Percentiles rank a stretch among this genome's conserved stretches.
phyloP scores from a whole-genome alignment of 129 eudicot genomes.

The Kitagawia praeruptora region DNA sequence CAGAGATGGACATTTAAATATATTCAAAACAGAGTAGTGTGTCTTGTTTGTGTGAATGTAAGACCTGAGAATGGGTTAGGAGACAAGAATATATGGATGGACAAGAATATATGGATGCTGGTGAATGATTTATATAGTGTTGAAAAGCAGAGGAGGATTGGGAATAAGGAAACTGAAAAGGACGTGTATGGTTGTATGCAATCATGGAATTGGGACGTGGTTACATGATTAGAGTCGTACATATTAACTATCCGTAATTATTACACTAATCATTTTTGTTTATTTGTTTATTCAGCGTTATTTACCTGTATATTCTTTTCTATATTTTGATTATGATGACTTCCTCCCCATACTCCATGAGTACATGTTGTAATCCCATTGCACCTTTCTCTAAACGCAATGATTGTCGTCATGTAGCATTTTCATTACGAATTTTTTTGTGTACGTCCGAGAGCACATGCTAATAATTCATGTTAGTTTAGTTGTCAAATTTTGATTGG shows the following conservation, averaged over 20 bases:
- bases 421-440: too few relatives aligned
- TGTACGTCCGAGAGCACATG: too few relatives aligned
- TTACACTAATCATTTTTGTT: too few relatives aligned
- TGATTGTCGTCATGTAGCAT: too few relatives aligned
- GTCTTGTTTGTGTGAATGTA: not conserved
- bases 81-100: not conserved
- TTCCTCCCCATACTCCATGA: too few relatives aligned
- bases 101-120: not conserved
- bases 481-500: too few relatives aligned
- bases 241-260: constrained; percentile 12
- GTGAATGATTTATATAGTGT: not conserved
- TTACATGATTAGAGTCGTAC: constrained; percentile 30
- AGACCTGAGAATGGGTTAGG: not conserved
- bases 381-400: too few relatives aligned
- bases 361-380: too few relatives aligned
- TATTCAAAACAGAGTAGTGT: not conserved
- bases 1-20: constrained; percentile 9
- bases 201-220: constrained; percentile 51
- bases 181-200: constrained; percentile 71
- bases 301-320: too few relatives aligned
- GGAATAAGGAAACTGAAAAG: constrained; percentile 29
- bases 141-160: not conserved
- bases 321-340: too few relatives aligned
- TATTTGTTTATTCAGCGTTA: too few relatives aligned
- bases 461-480: too few relatives aligned